These are phyloP conservation scores for Pyronema omphalodes DNA, from an alignment of 495 filamentous ascomycete species.

Conservation along the genomic window DNA sequence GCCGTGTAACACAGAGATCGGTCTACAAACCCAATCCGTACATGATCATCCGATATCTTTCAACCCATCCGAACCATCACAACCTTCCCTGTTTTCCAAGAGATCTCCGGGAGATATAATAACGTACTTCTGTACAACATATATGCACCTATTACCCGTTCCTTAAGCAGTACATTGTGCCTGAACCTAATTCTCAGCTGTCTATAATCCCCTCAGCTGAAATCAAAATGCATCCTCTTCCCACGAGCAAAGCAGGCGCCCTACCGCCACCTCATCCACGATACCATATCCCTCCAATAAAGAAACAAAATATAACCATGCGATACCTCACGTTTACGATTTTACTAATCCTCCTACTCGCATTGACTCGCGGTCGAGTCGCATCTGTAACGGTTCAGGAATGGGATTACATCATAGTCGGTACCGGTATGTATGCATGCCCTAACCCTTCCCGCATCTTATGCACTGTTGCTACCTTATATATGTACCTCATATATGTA, in stretches of 20 bases:
- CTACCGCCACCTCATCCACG: not conserved
- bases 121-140: too few relatives aligned
- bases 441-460: too few relatives aligned
- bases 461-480: not conserved
- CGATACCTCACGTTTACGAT: not conserved
- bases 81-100: too few relatives aligned
- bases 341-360: not conserved
- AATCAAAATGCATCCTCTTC: not conserved
- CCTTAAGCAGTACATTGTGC: too few relatives aligned
- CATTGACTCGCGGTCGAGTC: not conserved
- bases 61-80: too few relatives aligned
- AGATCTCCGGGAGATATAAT: too few relatives aligned
- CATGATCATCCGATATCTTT: too few relatives aligned
- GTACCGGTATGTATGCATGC: slow-evolving; percentile 34
- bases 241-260: not conserved
- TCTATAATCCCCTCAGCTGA: not conserved
- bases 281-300: not conserved
- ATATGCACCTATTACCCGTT: too few relatives aligned
- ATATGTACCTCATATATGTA: too few relatives aligned
- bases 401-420: slow-evolving; percentile 50
- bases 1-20: not conserved
- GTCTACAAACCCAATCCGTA: too few relatives aligned
- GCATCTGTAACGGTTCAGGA: slow-evolving; percentile 18
- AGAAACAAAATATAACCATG: not conserved
- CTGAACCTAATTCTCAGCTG: too few relatives aligned